A percentile compares a stretch with the other conserved stretches of the same genome.
phyloP scores from a whole-genome alignment of 1,284 basidiomycete species.

The Golubevia sp. region DNA sequence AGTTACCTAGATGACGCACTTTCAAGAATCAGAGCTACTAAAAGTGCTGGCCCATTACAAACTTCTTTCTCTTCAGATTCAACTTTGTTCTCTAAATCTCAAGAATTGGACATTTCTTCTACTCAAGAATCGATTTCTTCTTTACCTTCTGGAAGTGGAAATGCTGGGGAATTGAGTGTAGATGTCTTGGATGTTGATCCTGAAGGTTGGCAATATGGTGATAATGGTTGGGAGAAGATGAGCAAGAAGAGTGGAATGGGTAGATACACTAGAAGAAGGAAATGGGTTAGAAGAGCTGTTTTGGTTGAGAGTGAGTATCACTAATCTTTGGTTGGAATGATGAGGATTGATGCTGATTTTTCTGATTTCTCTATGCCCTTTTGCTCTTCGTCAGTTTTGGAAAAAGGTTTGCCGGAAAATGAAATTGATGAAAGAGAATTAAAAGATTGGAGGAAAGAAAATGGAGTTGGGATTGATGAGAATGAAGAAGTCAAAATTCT shows the following conservation, averaged over 20 bases:
- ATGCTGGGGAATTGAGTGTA: conserved; percentile 16
- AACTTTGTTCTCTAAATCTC: conserved; percentile 17
- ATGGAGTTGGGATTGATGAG: no score
- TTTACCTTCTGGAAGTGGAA: conserved; percentile 13
- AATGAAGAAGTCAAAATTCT: no score
- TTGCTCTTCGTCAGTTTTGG: no score
- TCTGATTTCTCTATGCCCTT: no score
- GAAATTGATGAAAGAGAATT: no score
- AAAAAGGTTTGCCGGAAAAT: no score
- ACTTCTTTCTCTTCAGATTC: conserved; percentile 73
- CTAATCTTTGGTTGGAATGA: no score
- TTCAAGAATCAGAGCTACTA: conserved; percentile 65
- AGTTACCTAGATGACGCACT: conserved; percentile 51
- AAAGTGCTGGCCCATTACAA: conserved; percentile 85
- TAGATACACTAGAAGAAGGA: conserved; percentile 64
- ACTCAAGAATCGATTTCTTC: no score
- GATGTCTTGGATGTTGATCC: conserved; percentile 71
- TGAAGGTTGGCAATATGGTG: conserved; percentile 91
- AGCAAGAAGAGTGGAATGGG: conserved; percentile 80
- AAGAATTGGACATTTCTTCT: no score
- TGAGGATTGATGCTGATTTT: no score
- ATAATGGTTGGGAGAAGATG: conserved; percentile 91
- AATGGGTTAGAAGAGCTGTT: conserved; percentile 62
- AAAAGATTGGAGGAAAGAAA: no score
- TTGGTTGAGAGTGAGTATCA: no score